A percentile compares a stretch with the other conserved stretches of the same genome.
These are phyloP conservation scores for Aplosporella prunicola DNA, from an alignment of 2,329 filamentous ascomycete species.

Conservation along the genomic window DNA sequence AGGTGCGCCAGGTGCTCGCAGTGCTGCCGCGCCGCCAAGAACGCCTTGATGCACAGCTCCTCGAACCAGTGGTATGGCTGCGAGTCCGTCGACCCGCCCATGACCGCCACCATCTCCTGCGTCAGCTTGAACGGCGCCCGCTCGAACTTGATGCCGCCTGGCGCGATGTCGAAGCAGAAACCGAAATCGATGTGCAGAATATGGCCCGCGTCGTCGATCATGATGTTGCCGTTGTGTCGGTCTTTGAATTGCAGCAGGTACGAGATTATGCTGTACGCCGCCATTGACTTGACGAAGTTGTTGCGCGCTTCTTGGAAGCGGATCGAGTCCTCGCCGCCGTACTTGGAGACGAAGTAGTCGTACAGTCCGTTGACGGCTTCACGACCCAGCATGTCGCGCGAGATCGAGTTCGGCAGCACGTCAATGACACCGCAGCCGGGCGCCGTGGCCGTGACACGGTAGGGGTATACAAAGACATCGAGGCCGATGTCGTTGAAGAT, in stretches of 20 bases:
- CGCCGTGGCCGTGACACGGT: constrained; percentile 93
- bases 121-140: constrained; percentile 97
- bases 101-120: constrained; percentile 95
- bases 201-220: constrained; percentile 95
- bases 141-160: constrained; percentile 94
- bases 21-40: constrained; percentile 78
- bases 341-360: constrained; percentile 96
- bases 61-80: constrained; percentile 95
- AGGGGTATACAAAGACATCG: constrained; percentile 93
- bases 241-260: constrained; percentile 99
- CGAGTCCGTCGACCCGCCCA: constrained; percentile 73
- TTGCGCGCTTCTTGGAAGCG: constrained; percentile 89
- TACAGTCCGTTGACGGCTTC: constrained; percentile 97
- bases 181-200: constrained; percentile 98
- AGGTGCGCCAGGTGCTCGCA: constrained; percentile 83
- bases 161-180: constrained; percentile 98
- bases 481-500: constrained; percentile 94
- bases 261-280: constrained; percentile 92
- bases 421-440: constrained; percentile 98
- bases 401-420: constrained; percentile 94
- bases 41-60: constrained; percentile 90
- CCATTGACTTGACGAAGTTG: constrained; percentile 99
- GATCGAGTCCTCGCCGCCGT: constrained; percentile 90
- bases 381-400: constrained; percentile 94
- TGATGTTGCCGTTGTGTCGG: constrained; percentile 98